A percentile compares a stretch with the other conserved stretches of the same genome.
Conservation (phyloP, 805 yeast species). For the Barnettozyma salicaria region DNA sequence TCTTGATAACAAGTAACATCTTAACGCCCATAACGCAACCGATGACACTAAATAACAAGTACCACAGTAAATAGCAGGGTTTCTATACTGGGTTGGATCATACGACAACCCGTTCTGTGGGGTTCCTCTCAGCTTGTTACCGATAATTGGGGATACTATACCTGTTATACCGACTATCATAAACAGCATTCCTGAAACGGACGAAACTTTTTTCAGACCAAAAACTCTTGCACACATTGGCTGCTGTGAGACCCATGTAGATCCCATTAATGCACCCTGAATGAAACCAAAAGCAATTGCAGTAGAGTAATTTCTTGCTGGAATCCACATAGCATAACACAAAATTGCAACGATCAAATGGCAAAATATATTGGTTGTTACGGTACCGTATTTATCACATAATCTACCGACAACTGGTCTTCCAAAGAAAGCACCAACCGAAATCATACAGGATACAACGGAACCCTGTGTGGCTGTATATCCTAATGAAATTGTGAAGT, state of each 20-base stretch:
- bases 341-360: slow-evolving; percentile 36
- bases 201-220: slow-evolving; percentile 46
- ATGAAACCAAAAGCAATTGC: slow-evolving; percentile 45
- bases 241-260: slow-evolving; percentile 47
- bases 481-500: slow-evolving; percentile 53
- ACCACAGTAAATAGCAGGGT: slow-evolving; percentile 59
- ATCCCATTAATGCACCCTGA: slow-evolving; percentile 53
- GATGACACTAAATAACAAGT: slow-evolving; percentile 44
- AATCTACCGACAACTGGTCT: slow-evolving; percentile 48
- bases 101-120: slow-evolving; percentile 12
- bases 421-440: slow-evolving; percentile 49
- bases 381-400: slow-evolving; percentile 45
- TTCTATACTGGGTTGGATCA: slow-evolving; percentile 40
- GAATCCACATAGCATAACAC: slow-evolving; percentile 46
- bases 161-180: slow-evolving; percentile 5
- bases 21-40: slow-evolving; percentile 34
- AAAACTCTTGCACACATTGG: slow-evolving; percentile 44
- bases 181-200: slow-evolving; percentile 43
- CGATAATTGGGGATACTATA: slow-evolving; percentile 46
- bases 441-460: slow-evolving; percentile 50
- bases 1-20: slow-evolving; percentile 52
- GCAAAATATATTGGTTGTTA: slow-evolving; percentile 38
- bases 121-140: slow-evolving; percentile 41
- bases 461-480: slow-evolving; percentile 49
- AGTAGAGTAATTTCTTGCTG: slow-evolving; percentile 50